Conservation (phyloP, 306 rosid species). For the Malus fusca region DNA sequence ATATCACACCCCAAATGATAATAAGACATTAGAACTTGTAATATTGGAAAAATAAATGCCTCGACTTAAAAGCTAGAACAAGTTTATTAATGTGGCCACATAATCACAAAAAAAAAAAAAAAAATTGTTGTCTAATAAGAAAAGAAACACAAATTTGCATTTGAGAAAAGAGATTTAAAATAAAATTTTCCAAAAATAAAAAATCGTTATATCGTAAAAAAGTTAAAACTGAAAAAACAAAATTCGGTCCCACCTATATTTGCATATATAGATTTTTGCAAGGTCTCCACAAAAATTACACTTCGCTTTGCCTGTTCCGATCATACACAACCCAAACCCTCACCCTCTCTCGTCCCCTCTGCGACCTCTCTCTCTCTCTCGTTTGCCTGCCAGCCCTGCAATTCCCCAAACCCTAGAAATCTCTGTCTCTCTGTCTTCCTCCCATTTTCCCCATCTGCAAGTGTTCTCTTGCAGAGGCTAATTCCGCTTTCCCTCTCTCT, state of each 20-base stretch:
- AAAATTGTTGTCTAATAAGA: too few species aligned
- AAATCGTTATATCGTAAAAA: neutral
- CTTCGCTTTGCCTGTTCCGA: conserved; percentile 6
- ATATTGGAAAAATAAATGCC: neutral
- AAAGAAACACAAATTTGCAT: neutral
- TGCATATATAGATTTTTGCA: neutral
- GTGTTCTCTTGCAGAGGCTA: neutral
- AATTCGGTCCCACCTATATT: neutral
- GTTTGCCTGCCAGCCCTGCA: neutral
- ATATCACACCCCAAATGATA: too few species aligned
- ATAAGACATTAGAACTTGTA: too few species aligned
- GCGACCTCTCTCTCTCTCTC: neutral
- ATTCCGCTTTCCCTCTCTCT: neutral
- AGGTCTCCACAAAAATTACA: neutral
- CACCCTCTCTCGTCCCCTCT: neutral
- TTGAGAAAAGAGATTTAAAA: neutral
- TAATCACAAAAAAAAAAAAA: neutral
- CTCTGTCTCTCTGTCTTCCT: neutral
- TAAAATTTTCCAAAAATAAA: neutral
- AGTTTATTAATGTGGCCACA: too few species aligned
- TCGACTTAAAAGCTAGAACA: too few species aligned
- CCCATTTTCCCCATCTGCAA: neutral
- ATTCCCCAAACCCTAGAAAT: conserved; percentile 12
- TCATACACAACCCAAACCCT: conserved; percentile 12
- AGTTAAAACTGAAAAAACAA: neutral